Conservation (phyloP, 768 basidiomycete species). For the Collybia nuda region DNA sequence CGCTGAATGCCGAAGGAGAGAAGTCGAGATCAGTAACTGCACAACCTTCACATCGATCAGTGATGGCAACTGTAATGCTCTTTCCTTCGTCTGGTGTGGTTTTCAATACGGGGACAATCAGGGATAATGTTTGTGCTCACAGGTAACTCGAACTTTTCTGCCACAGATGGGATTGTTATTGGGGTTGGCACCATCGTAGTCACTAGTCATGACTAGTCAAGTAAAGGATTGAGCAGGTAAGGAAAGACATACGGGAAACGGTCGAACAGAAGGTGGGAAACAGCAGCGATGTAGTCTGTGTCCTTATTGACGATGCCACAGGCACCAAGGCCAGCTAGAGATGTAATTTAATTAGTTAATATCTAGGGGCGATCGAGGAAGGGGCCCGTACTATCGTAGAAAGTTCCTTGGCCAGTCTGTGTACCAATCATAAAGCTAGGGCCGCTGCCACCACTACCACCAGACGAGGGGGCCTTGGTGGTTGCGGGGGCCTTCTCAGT, state of each 20-base stretch:
- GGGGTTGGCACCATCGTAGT: slow-evolving; percentile 58
- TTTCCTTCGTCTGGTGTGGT: slow-evolving; percentile 49
- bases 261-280: slow-evolving; percentile 57
- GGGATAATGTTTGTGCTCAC: slow-evolving; percentile 37
- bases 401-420: slow-evolving; percentile 57
- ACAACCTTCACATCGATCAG: slow-evolving; percentile 68
- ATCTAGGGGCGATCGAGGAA: neutral
- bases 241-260: slow-evolving; percentile 50
- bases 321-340: slow-evolving; percentile 57
- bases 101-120: slow-evolving; percentile 3
- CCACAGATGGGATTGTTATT: slow-evolving; percentile 77
- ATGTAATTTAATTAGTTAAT: slow-evolving; percentile 1
- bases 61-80: slow-evolving; percentile 44
- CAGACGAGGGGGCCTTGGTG: slow-evolving; percentile 6
- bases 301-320: slow-evolving; percentile 61
- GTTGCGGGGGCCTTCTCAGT: slow-evolving; percentile 5
- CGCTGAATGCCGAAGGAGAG: slow-evolving; percentile 54
- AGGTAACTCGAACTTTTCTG: slow-evolving; percentile 41
- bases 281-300: slow-evolving; percentile 55
- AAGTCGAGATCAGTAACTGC: slow-evolving; percentile 55
- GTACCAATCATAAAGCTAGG: slow-evolving; percentile 47
- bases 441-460: slow-evolving; percentile 17
- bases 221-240: neutral
- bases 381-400: slow-evolving; percentile 43
- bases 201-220: slow-evolving; percentile 34